Evolutionary conservation across 2,329 filamentous ascomycete genomes (phyloP), one percentile per base, ranked within the genome.

Genomic region (Camillea tinctor): DNA sequence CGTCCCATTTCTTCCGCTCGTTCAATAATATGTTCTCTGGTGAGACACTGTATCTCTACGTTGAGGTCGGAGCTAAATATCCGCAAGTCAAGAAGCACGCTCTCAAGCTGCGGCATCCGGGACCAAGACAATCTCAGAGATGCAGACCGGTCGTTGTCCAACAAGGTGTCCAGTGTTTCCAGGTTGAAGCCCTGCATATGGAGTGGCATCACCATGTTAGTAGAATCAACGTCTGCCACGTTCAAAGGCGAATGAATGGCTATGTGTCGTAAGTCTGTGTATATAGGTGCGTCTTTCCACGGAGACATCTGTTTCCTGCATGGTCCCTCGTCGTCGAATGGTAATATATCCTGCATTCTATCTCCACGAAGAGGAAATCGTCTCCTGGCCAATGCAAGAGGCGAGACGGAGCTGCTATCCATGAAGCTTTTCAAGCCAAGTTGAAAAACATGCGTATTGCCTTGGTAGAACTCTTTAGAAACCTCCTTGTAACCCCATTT

Each of bases 61-160:
- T 71, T 71, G 1, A 64, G 6, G 17, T 67, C 60, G 21, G 66
- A 64, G 40, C 68, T 69, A 21, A 71, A 71, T 1, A 68, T 62
- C 3, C 68, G 68, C n/a, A 71, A 22, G 48, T 71, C 69, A 0
- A 71, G 59, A 7, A 65, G 62, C 5, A 71, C 64, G 51, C 62
- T 71, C 57, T 69, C 63, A 1, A 71, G 65, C 11, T 55, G 58
- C 4, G 65, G 61, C 68, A 71, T 70, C 54, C 58, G 57, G 6
- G 62, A 67, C 69, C 69, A 71, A 1, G 68, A 69, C 9, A 71
- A 21, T 64, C 64, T 69, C 8, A 71, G 24, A 17, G 64, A 65
- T 17, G 66, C 60, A 1, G 64, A 58, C 1, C 66, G 62, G 22
- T 70, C 66, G 1, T 68, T 50, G 26, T 70, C 65, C 1, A 71